These are phyloP conservation scores for Arthroderma sp. DNA, from an alignment of 2,329 filamentous ascomycete species.

Conservation along the genomic window DNA sequence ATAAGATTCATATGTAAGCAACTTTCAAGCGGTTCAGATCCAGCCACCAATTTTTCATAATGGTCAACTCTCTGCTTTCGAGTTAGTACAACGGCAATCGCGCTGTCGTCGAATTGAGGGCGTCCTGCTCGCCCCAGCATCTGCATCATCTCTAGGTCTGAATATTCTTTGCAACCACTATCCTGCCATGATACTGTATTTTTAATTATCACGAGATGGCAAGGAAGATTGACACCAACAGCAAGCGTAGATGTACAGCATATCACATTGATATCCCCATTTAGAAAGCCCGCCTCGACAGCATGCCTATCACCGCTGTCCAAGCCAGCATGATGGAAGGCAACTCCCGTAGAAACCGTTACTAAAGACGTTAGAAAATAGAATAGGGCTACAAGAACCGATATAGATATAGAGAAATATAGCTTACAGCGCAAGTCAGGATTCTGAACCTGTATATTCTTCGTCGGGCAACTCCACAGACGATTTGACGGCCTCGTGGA, in stretches of 20 bases:
- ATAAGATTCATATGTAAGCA: conserved; percentile 65
- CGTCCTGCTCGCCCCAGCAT: conserved; percentile 77
- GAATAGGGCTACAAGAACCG: conserved; percentile 1
- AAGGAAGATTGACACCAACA: conserved; percentile 71
- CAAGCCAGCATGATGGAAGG: conserved; percentile 72
- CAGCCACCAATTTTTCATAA: conserved; percentile 63
- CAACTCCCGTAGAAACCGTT: conserved; percentile 48
- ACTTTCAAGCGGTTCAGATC: conserved; percentile 62
- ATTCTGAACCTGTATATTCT: conserved; percentile 40
- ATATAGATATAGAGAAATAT: conserved; percentile 17
- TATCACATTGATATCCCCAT: conserved; percentile 63
- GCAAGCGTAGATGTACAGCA: conserved; percentile 80
- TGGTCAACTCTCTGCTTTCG: conserved; percentile 47
- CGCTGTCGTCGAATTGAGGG: conserved; percentile 68
- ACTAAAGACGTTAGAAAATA: conserved; percentile 19
- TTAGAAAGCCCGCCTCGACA: conserved; percentile 55
- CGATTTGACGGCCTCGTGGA: conserved; percentile 38
- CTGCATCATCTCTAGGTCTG: conserved; percentile 76
- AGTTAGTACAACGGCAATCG: conserved; percentile 69
- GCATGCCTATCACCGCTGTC: conserved; percentile 48
- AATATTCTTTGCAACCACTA: conserved; percentile 52
- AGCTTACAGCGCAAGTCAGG: conserved; percentile 45
- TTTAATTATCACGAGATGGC: conserved; percentile 72
- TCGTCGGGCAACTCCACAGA: conserved; percentile 50
- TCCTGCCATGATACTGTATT: conserved; percentile 57